Conservation (phyloP, 2,329 filamentous ascomycete genomes). For the Dothideomycetes sp. region DNA sequence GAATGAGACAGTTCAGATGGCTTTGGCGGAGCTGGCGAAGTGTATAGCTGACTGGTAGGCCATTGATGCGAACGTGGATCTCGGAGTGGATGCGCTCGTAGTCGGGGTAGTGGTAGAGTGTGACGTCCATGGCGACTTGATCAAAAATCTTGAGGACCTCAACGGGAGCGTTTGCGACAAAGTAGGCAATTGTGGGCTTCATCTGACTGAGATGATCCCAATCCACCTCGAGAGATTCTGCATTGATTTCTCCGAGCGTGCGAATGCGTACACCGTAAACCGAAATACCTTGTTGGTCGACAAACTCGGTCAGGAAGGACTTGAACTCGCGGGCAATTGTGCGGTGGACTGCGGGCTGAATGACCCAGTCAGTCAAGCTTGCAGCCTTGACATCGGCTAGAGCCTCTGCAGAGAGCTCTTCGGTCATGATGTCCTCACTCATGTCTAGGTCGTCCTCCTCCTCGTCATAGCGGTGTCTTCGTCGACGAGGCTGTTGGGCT, state of each 20-base stretch:
- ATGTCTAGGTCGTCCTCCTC: constrained; percentile 81
- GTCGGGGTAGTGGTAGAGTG: constrained; percentile 90
- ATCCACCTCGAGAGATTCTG: constrained; percentile 90
- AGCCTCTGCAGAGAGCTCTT: constrained; percentile 85
- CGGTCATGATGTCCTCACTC: constrained; percentile 88
- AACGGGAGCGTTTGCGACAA: constrained; percentile 88
- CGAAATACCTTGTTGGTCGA: constrained; percentile 75
- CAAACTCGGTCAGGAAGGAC: constrained; percentile 92
- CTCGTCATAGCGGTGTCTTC: constrained; percentile 87
- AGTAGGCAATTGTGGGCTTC: constrained; percentile 91
- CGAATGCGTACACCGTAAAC: constrained; percentile 92
- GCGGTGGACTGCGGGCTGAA: constrained; percentile 76
- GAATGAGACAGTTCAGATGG: constrained; percentile 89
- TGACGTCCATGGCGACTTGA: constrained; percentile 91
- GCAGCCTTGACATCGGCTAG: constrained; percentile 87
- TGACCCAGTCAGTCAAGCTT: constrained; percentile 90
- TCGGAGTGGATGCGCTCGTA: constrained; percentile 97
- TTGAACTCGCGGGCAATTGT: constrained; percentile 97
- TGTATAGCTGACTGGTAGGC: constrained; percentile 89
- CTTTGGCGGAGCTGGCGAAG: constrained; percentile 89
- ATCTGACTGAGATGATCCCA: constrained; percentile 84
- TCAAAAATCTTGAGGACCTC: constrained; percentile 96
- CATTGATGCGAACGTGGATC: constrained; percentile 93
- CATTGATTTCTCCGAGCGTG: constrained; percentile 93
- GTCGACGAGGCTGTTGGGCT: constrained; percentile 71